Conservation (phyloP, 805 yeast species). For the Candida boleticola region DNA sequence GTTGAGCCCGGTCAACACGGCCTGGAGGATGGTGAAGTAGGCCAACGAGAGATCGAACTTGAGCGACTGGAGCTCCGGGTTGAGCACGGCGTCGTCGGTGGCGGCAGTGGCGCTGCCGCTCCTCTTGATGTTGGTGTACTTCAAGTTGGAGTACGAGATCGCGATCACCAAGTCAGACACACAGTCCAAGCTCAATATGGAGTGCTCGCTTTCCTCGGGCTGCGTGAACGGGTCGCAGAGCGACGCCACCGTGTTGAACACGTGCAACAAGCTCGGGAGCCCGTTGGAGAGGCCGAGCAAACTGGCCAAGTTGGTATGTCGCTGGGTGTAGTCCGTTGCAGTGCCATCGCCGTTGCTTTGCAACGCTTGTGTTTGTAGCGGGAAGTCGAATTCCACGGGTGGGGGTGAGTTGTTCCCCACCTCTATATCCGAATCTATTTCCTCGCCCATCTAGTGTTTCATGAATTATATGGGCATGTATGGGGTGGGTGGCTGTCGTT, state of each 20-base stretch:
- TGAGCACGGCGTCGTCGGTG: conserved; percentile 3
- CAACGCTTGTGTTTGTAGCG: conserved; percentile 13
- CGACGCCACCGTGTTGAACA: conserved; percentile 19
- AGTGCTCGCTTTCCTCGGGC: conserved; percentile 57
- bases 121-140: conserved; percentile 7
- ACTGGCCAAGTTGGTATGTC: conserved; percentile 13
- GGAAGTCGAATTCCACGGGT: conserved; percentile 15
- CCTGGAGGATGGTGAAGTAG: conserved; percentile 36
- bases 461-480: background rate
- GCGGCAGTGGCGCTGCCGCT: background rate
- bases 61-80: conserved; percentile 23
- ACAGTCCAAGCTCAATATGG: conserved; percentile 54
- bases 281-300: conserved; percentile 14
- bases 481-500: background rate
- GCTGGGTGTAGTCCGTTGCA: background rate
- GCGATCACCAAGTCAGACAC: conserved; percentile 52
- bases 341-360: too few species aligned
- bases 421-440: conserved; percentile 10
- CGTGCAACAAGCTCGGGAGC: conserved; percentile 13
- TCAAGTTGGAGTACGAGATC: conserved; percentile 24
- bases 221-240: conserved; percentile 65
- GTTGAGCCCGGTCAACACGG: conserved; percentile 33
- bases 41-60: conserved; percentile 34
- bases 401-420: background rate
- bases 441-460: conserved; percentile 19